Percentiles rank a stretch among this genome's conserved stretches.
Conservation (phyloP, 371 early-diverging fungal species). For the Apophysomyces variabilis region DNA sequence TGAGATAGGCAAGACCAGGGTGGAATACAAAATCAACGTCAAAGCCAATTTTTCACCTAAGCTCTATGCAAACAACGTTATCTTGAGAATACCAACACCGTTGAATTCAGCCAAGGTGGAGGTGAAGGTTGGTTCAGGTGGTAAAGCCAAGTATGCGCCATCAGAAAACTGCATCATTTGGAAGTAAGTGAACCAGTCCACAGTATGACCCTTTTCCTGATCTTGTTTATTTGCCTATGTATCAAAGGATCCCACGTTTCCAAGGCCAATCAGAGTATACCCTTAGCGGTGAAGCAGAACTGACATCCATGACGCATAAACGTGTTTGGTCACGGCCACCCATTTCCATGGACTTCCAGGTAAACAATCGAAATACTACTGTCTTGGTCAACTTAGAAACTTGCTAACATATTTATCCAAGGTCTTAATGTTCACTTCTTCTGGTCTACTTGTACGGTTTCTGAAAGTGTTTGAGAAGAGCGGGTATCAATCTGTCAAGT, state of each 20-base stretch:
- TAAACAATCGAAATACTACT: constrained; percentile 16
- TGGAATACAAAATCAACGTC: constrained; percentile 81
- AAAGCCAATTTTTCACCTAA: constrained; percentile 80
- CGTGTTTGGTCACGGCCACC: constrained; percentile 91
- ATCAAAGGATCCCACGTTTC: constrained; percentile 75
- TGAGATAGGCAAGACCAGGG: constrained; percentile 75
- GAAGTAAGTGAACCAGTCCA: constrained; percentile 67
- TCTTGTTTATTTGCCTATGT: not conserved
- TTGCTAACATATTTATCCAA: constrained; percentile 11
- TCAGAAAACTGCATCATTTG: constrained; percentile 85
- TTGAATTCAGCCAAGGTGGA: constrained; percentile 78
- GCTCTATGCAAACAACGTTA: constrained; percentile 80
- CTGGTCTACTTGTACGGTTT: constrained; percentile 87
- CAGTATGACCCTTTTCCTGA: not conserved
- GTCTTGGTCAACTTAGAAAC: not conserved
- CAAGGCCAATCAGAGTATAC: constrained; percentile 82
- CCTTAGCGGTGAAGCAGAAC: constrained; percentile 73
- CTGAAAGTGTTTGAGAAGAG: constrained; percentile 92
- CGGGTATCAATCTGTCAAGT: constrained; percentile 88
- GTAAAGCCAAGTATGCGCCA: constrained; percentile 89
- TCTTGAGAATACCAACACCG: constrained; percentile 84
- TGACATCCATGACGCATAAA: constrained; percentile 76
- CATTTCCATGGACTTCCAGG: constrained; percentile 90
- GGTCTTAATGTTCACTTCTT: constrained; percentile 85
- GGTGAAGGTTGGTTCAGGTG: constrained; percentile 67